Evolutionary conservation across 2,329 filamentous ascomycete species (phyloP), one percentile per base, ranked within the genome.

Genomic region (Myriangium duriaei): DNA sequence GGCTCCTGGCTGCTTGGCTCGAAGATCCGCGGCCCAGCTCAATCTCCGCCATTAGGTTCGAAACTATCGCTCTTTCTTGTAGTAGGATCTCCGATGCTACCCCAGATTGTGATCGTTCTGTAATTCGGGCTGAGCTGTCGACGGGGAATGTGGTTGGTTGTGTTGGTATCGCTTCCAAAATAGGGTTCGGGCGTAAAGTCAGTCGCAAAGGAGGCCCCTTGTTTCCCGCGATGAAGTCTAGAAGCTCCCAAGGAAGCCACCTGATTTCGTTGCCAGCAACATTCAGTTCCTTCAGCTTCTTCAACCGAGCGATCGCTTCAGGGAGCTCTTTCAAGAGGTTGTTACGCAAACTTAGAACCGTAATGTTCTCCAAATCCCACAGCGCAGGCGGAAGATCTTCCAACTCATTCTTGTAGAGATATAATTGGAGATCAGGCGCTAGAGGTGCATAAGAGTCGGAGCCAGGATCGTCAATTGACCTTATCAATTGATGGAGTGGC

Each of bases 281-380:
- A 47, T 82, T 83, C 28, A 85, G 67, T 35, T 74, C 67, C 35
- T 62, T 60, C 3, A 85, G 63, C 41, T 74, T 75, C 4, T 52
- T 53, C 5, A 84, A 62, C 19, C 69, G 69, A 14, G 61, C 63
- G 34, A 84, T 73, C 3, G 66, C 63, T 0, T 73, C 61, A 1
- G 80, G 74, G 2, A 85, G 57, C 49, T 79, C 70, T 0, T 58
- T 60, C 11, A 85, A 63, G 15, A 65, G 54, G 48, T 83, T 83
- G 42, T 67, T 71, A 24, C 80, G 72, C 11, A 85, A 62, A 47
- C 71, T 81, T 10, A 85, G 66, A 11, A 76, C 70, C 0, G 72
- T 76, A 18, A 84, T 60, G 47, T 74, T 62, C 14, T 73, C 60
- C 2, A 84, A 58, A 32, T 71, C 65, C 49, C 81, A 79, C 2